A percentile compares a stretch with the other conserved stretches of the same genome.
Evolutionary conservation across 2,329 filamentous ascomycete genomes (phyloP).

Genomic region (Hymenoscyphus scutula): DNA sequence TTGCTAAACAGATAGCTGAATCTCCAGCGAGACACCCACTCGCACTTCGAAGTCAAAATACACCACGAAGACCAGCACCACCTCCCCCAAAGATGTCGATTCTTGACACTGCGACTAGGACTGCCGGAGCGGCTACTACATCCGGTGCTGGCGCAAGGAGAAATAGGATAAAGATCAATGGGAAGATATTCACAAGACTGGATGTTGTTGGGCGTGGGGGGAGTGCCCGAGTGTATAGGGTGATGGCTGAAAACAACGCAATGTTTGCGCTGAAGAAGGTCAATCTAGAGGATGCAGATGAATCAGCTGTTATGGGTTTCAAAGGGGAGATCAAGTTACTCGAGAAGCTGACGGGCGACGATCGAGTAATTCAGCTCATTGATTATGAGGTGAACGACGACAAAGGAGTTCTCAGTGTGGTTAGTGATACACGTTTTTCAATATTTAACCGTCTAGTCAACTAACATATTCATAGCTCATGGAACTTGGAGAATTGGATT

Average conservation of each 20-base stretch:
- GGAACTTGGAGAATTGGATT: constrained; percentile 94
- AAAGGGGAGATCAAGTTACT: constrained; percentile 95
- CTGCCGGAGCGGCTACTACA: constrained; percentile 75
- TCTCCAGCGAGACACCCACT: constrained; percentile 59
- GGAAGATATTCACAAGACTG: constrained; percentile 83
- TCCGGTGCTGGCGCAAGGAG: constrained; percentile 68
- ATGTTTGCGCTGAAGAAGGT: constrained; percentile 94
- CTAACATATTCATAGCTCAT: constrained; percentile 63
- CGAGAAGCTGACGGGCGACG: constrained; percentile 75
- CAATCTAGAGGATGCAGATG: constrained; percentile 85
- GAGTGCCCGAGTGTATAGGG: constrained; percentile 90
- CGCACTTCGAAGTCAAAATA: constrained; percentile 57
- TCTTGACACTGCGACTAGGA: constrained; percentile 83
- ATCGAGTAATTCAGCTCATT: constrained; percentile 84
- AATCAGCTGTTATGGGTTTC: constrained; percentile 77
- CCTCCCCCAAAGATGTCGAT: constrained; percentile 97
- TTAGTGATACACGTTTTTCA: constrained; percentile 44
- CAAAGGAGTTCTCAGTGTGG: constrained; percentile 82
- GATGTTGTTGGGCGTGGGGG: constrained; percentile 91
- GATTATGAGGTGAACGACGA: constrained; percentile 94
- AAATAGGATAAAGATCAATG: constrained; percentile 83
- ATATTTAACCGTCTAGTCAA: neutral
- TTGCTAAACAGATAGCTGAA: constrained; percentile 32
- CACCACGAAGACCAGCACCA: constrained; percentile 71
- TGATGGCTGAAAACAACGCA: constrained; percentile 95